Conservation (phyloP, 169 alveolate genomes). For the Eimeria sp. region DNA sequence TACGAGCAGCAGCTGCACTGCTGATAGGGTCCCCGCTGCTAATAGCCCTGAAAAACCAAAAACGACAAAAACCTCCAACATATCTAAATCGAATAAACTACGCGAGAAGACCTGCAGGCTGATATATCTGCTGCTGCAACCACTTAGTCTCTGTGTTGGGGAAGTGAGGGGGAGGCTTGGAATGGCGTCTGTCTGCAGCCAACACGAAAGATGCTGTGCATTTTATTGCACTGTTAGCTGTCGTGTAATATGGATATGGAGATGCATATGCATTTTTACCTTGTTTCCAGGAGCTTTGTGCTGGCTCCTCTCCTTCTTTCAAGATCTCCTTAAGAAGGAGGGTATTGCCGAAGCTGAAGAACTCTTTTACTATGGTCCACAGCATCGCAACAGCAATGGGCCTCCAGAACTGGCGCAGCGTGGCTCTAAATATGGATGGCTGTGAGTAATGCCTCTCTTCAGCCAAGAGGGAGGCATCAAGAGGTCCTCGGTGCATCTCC, state of each 20-base stretch:
- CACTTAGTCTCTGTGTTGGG: not conserved
- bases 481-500: not conserved
- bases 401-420: not conserved
- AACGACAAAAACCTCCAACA: too few relatives aligned
- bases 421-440: conserved; percentile 20
- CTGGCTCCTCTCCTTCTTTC: not conserved
- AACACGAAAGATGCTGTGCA: not conserved
- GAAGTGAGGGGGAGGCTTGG: not conserved
- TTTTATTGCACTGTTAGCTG: not conserved
- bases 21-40: conserved; percentile 13
- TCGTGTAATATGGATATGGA: too few relatives aligned
- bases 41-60: conserved; percentile 35
- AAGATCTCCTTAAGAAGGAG: conserved; percentile 18
- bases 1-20: conserved; percentile 61
- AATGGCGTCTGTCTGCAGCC: too few relatives aligned
- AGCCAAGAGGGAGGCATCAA: not conserved
- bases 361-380: not conserved
- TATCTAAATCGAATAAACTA: too few relatives aligned
- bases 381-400: conserved; percentile 1
- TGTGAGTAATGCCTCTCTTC: not conserved
- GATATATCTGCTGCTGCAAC: too few relatives aligned
- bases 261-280: not conserved
- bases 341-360: conserved; percentile 40
- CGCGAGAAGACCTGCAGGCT: too few relatives aligned
- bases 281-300: not conserved